Base-by-base conservation (phyloP, 139 green algal species). In the Chlamydomonas eustigma region DNA sequence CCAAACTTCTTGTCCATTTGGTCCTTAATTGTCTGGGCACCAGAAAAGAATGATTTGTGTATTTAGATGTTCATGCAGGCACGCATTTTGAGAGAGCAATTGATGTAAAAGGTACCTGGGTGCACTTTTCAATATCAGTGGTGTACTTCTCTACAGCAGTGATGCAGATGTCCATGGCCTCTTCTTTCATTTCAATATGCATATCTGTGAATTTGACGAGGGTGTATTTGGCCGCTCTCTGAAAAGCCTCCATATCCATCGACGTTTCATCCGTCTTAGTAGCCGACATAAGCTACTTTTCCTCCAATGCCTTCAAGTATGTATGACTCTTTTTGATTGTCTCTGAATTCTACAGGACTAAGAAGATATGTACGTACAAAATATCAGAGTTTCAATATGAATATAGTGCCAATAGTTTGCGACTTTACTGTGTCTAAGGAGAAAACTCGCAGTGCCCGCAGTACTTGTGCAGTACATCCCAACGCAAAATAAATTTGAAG, bases 1-100 rank as follows among this genome's bases (percentile, higher is more conserved):
- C 93, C 93, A 86, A 96, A 98, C 74, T 96, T 96, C 64, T 93
- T 95, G 84, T 98, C 93, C 89, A 97, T 93, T n/a, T 84, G 84
- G 38, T 97, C 91, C 73, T 96, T 96, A 44, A 93, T 93, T 81
- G 92, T 90, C 90, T 95, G 86, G n/a, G n/a, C n/a, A n/a, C n/a
- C n/a, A n/a, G n/a, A n/a, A n/a, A n/a, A n/a, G n/a, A n/a, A n/a
- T n/a, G n/a, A n/a, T n/a, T n/a, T n/a, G n/a, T n/a, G n/a, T n/a
- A n/a, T n/a, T n/a, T n/a, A n/a, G n/a, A n/a, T n/a, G n/a, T n/a
- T n/a, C n/a, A n/a, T n/a, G n/a, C n/a, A n/a, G n/a, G n/a, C n/a
- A n/a, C n/a, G n/a, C n/a, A n/a, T n/a, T n/a, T n/a, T n/a, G n/a
- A n/a, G n/a, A n/a, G n/a, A n/a, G n/a, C n/a, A n/a, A n/a, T n/a